Evolutionary conservation across 345 rosid genomes (phyloP), one percentile per base, ranked within the genome.

Genomic region (Bruguiera gymnorhiza): DNA sequence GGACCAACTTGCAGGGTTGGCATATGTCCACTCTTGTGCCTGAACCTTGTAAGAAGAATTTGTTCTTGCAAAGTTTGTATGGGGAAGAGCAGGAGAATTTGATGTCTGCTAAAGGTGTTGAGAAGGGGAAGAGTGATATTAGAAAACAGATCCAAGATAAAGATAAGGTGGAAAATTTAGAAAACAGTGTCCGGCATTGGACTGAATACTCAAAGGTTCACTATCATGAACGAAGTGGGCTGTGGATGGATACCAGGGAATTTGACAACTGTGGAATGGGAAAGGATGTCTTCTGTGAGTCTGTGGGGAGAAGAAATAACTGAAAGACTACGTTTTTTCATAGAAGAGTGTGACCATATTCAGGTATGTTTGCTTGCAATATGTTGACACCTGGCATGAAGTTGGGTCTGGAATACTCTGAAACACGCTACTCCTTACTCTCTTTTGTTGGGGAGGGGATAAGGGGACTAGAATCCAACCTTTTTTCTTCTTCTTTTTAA

Each of bases 201-300:
- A 94, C 97, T 13, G 98, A 94, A 78, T 94, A 75, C 79, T 87
- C 97, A 68, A 91, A 94, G 77, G 89, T 87, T 7, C 95, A 88
- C 68, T 91, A 83, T 77, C 98, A 94, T 18, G 92, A 91, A 75
- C 58, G 89, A 60, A 86, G 81, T 27, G 97, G 97, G 69, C 72
- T 88, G 69, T 83, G 90, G 86, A 77, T 70, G 80, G 86, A 83
- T 76, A 60, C 73, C 63, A 66, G 77, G 66, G 87, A 87, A 60
- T 88, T 91, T 71, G 79, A 88, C 81, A 87, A 86, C 82, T 88
- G 88, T 68, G 96, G 98, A 68, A 78, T 73, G 52, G 97, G 98
- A 64, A 88, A 73, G 73, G 97, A 94, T 51, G 85, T 84, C 20
- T 86, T 85, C 90, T 36, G 82, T 68, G 62, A 82, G 86, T 79